Conservation (phyloP, 441 rosid genomes). For the Erysimum pusillum region DNA sequence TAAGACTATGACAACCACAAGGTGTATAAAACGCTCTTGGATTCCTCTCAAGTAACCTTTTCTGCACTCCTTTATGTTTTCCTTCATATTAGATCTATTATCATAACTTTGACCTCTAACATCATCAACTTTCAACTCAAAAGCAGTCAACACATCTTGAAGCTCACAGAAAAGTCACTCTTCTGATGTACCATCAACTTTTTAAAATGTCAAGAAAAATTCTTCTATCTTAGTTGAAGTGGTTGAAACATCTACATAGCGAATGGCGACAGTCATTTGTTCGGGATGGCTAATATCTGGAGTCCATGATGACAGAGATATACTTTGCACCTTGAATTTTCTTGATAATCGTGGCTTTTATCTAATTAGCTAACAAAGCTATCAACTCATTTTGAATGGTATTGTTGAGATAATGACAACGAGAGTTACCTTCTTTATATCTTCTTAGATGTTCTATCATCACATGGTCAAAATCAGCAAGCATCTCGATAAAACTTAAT, state of each 20-base stretch:
- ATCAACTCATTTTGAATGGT: background rate
- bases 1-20: background rate
- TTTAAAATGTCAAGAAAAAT: background rate
- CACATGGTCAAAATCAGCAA: background rate
- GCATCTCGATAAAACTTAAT: slow-evolving; percentile 1
- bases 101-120: background rate
- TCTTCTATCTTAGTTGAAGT: background rate
- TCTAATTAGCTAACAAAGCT: background rate
- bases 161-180: background rate
- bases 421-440: background rate
- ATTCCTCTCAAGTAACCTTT: background rate
- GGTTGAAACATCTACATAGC: background rate
- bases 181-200: background rate
- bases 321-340: background rate
- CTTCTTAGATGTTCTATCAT: background rate
- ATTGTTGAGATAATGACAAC: background rate
- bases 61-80: background rate
- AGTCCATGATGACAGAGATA: background rate
- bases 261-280: background rate
- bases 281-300: background rate
- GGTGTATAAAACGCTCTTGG: background rate
- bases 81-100: background rate
- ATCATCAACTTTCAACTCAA: background rate
- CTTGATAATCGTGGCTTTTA: no score
- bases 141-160: background rate